Evolutionary conservation across 176 grass and related monocot genomes (phyloP).

Genomic region (Guadua angustifolia): DNA sequence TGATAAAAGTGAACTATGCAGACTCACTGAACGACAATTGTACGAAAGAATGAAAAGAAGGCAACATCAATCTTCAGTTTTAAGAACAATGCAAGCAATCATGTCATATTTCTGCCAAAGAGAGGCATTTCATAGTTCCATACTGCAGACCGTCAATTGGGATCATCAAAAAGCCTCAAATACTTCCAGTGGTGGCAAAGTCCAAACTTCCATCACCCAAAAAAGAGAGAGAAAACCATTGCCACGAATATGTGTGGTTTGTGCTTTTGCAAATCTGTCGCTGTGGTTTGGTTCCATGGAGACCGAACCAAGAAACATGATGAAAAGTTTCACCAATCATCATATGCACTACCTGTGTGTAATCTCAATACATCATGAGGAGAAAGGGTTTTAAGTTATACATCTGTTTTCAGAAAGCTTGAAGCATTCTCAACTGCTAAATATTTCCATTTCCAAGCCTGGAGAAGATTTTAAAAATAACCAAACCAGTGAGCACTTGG

Average conservation of each 20-base stretch:
- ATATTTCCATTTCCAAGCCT: conserved; percentile 17
- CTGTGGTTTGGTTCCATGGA: not conserved
- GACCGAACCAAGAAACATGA: conserved; percentile 2
- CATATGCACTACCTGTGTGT: not conserved
- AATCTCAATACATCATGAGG: conserved; percentile 1
- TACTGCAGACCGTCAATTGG: not conserved
- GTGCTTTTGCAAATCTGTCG: conserved; percentile 23
- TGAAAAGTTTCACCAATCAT: not conserved
- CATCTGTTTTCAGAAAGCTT: not conserved
- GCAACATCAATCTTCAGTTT: not conserved
- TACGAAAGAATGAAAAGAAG: not conserved
- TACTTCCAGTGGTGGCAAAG: not conserved
- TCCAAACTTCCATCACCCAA: not conserved
- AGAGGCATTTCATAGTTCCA: not conserved
- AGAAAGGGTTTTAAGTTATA: not conserved
- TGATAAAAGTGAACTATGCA: conserved; percentile 7
- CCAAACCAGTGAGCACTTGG: not conserved
- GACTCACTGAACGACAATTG: not conserved
- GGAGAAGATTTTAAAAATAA: conserved; percentile 1
- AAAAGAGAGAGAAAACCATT: not conserved
- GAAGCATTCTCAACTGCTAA: conserved; percentile 4
- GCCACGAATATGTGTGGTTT: not conserved
- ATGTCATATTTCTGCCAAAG: conserved; percentile 23
- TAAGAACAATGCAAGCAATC: conserved; percentile 26
- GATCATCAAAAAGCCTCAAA: not conserved